Evolutionary conservation across 371 early-diverging fungal genomes (phyloP), one percentile per base, ranked within the genome.

Genomic region (Massospora cicadina): DNA sequence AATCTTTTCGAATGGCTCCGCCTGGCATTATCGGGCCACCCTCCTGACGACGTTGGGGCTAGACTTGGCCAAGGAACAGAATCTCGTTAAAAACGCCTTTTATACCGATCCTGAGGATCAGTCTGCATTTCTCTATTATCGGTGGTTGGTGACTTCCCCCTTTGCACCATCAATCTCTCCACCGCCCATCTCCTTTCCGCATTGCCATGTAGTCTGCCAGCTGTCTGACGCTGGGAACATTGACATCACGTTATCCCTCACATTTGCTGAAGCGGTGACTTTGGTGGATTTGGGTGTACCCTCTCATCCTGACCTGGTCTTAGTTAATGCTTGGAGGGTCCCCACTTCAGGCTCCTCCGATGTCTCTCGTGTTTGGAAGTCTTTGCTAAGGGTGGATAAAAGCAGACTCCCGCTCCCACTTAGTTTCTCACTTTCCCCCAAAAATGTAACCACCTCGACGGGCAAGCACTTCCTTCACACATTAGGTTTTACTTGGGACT

Each of bases 71-170:
- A 64, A 69, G 76, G 96, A 96, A 59, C 75, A 90, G 63, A 88
- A 89, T 21, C 64, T 90, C 60, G 86, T 93, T 24, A 78, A 89
- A 63, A 84, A 82, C 63, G 98, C 95, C 21, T 77, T 93, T 33
- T 97, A 84, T 68, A 94, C 95, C 2, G 95, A 97, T 65, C 98
- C 95, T 2, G 86, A 86, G n/a, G 95, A 97, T 74, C 95, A 95
- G 69, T 86, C 87, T 64, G 94, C 93, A 17, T 97, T 95, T 95
- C 72, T 97, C 3, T 94, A 97, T 17, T 43, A 43, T 17, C 43
- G 17, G 17, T 43, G 43, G 43, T 17, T 43, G 5, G 17, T 43
- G 17, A 43, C 10, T 43, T 43, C 43, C 17, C 17, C 43, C 5
- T 43, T 43, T 43, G 43, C 17, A 5, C 43, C 43, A 10, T 43